phyloP scores from a whole-genome alignment of 345 rosid genomes.

The Kandelia obovata region DNA sequence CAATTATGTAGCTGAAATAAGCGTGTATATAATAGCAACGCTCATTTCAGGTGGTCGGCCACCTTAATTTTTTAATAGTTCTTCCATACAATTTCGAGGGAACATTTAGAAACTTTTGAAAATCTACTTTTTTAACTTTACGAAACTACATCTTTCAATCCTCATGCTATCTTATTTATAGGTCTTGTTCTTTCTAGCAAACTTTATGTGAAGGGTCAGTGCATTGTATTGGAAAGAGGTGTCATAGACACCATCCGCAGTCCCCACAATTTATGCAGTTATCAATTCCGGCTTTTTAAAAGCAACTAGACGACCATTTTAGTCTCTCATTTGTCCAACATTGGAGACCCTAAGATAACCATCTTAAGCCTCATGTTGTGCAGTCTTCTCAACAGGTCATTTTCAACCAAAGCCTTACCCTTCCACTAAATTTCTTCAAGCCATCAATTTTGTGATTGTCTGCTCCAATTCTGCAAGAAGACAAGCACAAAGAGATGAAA shows the following conservation, averaged over 20 bases:
- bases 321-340: slow-evolving; percentile 23
- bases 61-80: background rate
- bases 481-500: slow-evolving; percentile 36
- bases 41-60: no score
- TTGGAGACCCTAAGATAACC: slow-evolving; percentile 27
- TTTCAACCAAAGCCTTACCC: slow-evolving; percentile 3
- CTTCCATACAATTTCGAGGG: background rate
- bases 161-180: background rate
- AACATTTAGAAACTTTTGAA: no score
- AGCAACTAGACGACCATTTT: slow-evolving; percentile 26
- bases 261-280: slow-evolving; percentile 27
- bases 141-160: no score
- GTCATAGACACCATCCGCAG: background rate
- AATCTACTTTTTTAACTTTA: no score
- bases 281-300: slow-evolving; percentile 36
- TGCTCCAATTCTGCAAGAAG: slow-evolving; percentile 9
- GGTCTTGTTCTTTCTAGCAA: background rate
- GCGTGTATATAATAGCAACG: no score
- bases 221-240: slow-evolving; percentile 14
- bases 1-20: no score
- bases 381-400: slow-evolving; percentile 11
- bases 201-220: slow-evolving; percentile 16
- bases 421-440: slow-evolving; percentile 1
- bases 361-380: slow-evolving; percentile 12
- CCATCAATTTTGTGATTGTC: background rate